phyloP scores from a whole-genome alignment of 495 filamentous ascomycete species.

The Penicillium desertorum region DNA sequence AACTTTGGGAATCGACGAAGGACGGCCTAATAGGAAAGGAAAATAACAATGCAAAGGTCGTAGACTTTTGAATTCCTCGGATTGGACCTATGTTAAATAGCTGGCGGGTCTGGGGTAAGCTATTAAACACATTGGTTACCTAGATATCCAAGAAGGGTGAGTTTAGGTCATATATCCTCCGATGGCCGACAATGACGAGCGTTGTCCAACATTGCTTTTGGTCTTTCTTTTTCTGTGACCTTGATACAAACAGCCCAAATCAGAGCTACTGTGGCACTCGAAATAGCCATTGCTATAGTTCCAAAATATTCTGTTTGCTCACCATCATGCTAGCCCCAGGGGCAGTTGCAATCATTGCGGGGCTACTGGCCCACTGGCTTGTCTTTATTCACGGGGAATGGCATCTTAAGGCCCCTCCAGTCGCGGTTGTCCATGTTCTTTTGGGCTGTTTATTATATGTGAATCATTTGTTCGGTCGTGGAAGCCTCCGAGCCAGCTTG shows the following conservation, averaged over 20 bases:
- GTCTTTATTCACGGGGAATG: conserved; percentile 25
- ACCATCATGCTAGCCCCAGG: background rate
- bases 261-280: background rate
- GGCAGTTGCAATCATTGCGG: conserved; percentile 4
- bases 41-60: background rate
- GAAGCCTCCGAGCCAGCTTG: background rate
- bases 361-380: conserved; percentile 16
- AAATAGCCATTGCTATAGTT: background rate
- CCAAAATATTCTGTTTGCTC: background rate
- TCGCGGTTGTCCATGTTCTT: background rate
- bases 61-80: background rate
- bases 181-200: conserved; percentile 2
- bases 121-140: background rate
- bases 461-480: background rate
- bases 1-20: background rate
- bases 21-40: background rate
- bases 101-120: no score
- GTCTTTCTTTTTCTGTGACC: background rate
- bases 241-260: background rate
- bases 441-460: background rate
- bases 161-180: background rate
- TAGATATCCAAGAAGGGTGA: background rate
- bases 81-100: background rate
- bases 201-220: background rate
- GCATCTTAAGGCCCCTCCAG: conserved; percentile 16